Conservation (phyloP, 1,139 yeast species). For the Saccharomyces hybrid region DNA sequence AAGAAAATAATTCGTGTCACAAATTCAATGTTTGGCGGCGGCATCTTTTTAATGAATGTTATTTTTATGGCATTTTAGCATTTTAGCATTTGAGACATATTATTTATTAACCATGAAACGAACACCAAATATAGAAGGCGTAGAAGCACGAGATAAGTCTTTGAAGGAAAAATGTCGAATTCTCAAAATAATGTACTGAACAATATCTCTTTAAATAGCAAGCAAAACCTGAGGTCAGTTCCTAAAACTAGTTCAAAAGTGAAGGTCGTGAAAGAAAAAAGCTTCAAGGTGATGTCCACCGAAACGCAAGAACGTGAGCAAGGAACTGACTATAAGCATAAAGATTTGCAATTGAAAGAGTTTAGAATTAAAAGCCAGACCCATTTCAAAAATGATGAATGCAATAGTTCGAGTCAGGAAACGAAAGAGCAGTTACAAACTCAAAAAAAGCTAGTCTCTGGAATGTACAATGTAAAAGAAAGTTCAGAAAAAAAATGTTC, state of each 20-base stretch:
- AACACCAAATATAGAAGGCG: no score
- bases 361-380: neutral
- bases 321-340: neutral
- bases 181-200: neutral
- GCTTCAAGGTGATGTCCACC: neutral
- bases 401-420: neutral
- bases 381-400: neutral
- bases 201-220: neutral
- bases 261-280: neutral
- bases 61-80: no score
- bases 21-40: no score
- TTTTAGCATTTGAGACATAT: no score
- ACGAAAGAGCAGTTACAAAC: neutral
- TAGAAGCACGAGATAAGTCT: no score
- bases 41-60: no score
- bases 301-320: neutral
- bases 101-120: no score
- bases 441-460: no score
- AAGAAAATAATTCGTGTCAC: no score
- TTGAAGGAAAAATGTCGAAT: neutral
- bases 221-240: neutral
- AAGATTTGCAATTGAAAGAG: neutral
- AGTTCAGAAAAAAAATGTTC: neutral
- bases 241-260: neutral
- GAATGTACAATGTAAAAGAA: neutral